Evolutionary conservation across 2,329 filamentous ascomycete genomes (phyloP).

Genomic region (Fusarium incarnatum): DNA sequence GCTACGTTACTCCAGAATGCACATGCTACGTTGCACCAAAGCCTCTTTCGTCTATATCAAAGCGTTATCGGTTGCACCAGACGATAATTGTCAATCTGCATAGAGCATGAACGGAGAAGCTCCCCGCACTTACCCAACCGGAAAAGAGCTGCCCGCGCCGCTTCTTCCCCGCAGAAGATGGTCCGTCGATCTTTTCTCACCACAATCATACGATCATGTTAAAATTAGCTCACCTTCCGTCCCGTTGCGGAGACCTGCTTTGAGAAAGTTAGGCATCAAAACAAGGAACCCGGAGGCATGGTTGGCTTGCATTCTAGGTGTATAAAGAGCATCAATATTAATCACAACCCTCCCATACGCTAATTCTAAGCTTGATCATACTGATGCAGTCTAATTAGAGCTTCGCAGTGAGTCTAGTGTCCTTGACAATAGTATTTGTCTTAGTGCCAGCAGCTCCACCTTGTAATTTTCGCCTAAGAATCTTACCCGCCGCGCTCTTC

Average conservation of each 20-base stretch:
- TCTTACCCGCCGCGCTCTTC: conserved; percentile 3
- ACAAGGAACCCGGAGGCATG: too few relatives aligned
- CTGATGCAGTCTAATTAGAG: background rate
- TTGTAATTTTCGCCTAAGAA: conserved; percentile 2
- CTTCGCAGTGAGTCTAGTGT: background rate
- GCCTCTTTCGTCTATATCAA: background rate
- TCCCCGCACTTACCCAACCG: background rate
- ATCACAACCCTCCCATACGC: too few relatives aligned
- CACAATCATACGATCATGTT: background rate
- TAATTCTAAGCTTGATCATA: too few relatives aligned
- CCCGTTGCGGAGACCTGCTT: background rate
- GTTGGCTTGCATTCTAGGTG: too few relatives aligned
- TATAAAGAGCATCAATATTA: too few relatives aligned
- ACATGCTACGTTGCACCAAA: background rate
- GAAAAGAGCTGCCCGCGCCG: background rate
- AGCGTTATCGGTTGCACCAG: accelerated
- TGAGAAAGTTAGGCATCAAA: too few relatives aligned
- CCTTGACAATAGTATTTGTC: background rate
- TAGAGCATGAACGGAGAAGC: background rate
- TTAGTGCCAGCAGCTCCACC: accelerated
- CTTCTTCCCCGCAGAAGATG: background rate
- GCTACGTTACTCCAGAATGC: background rate
- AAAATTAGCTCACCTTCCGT: background rate
- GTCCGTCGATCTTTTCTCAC: background rate
- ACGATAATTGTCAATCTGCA: background rate